Conservation (phyloP, 495 filamentous ascomycete genomes). For the Friedmanniomyces simplex region DNA sequence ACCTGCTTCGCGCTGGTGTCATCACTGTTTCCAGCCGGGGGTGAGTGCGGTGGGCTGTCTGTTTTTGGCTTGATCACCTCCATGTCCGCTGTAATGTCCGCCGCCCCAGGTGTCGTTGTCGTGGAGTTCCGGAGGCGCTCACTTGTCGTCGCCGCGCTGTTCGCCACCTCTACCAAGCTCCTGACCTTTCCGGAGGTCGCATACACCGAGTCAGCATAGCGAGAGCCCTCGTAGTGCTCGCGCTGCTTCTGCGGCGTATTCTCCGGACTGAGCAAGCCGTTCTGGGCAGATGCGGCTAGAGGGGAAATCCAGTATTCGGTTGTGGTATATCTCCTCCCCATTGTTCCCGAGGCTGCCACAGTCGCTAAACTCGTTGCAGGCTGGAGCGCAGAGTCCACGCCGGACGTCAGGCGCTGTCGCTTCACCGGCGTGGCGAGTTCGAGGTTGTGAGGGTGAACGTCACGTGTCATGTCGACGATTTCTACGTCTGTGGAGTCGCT, state of each 20-base stretch:
- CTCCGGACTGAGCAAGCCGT: neutral
- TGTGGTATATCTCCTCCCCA: neutral
- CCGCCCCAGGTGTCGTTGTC: too few species aligned
- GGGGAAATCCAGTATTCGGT: neutral
- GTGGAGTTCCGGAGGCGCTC: too few species aligned
- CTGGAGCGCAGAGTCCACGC: neutral
- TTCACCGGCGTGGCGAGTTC: neutral
- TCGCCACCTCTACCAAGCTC: neutral
- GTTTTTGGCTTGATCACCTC: too few species aligned
- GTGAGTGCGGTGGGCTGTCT: too few species aligned
- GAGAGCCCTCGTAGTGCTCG: neutral
- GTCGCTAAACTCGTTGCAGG: neutral
- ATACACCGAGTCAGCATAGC: neutral
- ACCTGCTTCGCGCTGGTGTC: too few species aligned
- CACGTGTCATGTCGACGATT: neutral
- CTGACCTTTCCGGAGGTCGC: neutral
- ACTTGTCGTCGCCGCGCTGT: too few species aligned
- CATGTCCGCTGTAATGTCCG: too few species aligned
- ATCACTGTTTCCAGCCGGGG: too few species aligned
- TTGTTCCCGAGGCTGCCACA: neutral
- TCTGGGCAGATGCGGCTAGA: neutral
- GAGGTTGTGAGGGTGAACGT: neutral
- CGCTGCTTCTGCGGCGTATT: neutral
- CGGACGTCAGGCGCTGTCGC: neutral
- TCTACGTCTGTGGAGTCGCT: neutral